Evolutionary conservation across 2,329 filamentous ascomycete genomes (phyloP), one percentile per base, ranked within the genome.

Genomic region (Penicillium verrucosum): DNA sequence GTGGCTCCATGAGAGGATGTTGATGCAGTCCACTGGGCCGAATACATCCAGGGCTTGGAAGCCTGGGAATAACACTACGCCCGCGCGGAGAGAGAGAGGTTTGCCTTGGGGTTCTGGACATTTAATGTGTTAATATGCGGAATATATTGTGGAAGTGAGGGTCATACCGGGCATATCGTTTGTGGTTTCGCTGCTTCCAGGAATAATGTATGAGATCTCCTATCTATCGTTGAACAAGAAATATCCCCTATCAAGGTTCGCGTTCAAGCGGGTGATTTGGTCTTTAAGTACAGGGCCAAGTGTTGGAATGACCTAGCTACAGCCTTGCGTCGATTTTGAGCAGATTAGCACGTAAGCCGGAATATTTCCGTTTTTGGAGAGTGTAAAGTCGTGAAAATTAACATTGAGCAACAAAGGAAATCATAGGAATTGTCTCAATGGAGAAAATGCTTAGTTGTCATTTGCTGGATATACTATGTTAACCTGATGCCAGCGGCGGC

Each of bases 11-110:
- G 66, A 66, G 30, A 68, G 63, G 21, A 59, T 48, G 29, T 68
- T 78, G 25, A 82, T 70, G 60, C 76, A 74, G 58, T 81, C 78
- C 14, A 82, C 67, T 7, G 80, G 80, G 5, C 79, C 80, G 49
- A 76, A 75, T 41, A 69, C 70, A 53, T 78, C 75, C 5, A 77
- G 66, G 21, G 74, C 72, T 63, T 79, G 72, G 61, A 77, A 77
- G 32, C 74, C 75, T 2, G 74, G 74, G 61, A 70, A 79, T 14
- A 79, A 62, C 14, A 73, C 45, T 1, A 65, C 34, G 25, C 62
- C 63, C 14, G 62, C 47, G 7, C 51, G 57, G 25, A 65, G 55
- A 21, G 56, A 44, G 21, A 42, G 3, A 4, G 21, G 3, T 10
- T 49, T 36, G 37, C 0, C 27, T 23, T 21, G 27, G 6, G n/a